These are phyloP conservation scores for Plantago elongata DNA, from an alignment of 257 asterid species.

Conservation along the genomic window DNA sequence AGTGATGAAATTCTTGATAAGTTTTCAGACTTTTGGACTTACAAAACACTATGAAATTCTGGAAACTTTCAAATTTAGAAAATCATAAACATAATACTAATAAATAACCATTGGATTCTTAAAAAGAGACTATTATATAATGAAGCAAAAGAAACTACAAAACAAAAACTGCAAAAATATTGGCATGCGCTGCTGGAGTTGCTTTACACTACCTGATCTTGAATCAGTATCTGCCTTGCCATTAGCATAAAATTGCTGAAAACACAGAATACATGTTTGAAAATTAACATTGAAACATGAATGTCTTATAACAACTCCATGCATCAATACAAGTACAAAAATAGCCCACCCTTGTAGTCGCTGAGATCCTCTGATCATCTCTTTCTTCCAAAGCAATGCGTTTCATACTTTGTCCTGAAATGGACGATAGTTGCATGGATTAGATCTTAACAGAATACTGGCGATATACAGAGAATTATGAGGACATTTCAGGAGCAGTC, in stretches of 20 bases:
- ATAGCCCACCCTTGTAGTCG: constrained; percentile 55
- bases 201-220: constrained; percentile 48
- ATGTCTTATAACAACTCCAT: neutral
- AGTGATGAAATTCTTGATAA: no score
- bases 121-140: no score
- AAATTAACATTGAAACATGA: constrained; percentile 12
- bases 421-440: constrained; percentile 18
- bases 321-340: neutral
- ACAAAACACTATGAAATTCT: no score
- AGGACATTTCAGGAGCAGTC: constrained; percentile 9
- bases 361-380: constrained; percentile 34
- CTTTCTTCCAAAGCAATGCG: constrained; percentile 39
- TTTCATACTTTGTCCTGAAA: constrained; percentile 52
- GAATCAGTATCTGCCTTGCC: constrained; percentile 58
- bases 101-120: no score
- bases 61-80: no score
- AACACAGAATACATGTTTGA: constrained; percentile 23
- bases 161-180: no score
- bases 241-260: constrained; percentile 67
- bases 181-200: no score
- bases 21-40: no score
- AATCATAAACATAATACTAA: no score
- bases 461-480: neutral
- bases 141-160: no score
- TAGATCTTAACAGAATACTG: constrained; percentile 12